Evolutionary conservation across 2,329 filamentous ascomycete genomes (phyloP).

Genomic region (Neobulgaria alba): DNA sequence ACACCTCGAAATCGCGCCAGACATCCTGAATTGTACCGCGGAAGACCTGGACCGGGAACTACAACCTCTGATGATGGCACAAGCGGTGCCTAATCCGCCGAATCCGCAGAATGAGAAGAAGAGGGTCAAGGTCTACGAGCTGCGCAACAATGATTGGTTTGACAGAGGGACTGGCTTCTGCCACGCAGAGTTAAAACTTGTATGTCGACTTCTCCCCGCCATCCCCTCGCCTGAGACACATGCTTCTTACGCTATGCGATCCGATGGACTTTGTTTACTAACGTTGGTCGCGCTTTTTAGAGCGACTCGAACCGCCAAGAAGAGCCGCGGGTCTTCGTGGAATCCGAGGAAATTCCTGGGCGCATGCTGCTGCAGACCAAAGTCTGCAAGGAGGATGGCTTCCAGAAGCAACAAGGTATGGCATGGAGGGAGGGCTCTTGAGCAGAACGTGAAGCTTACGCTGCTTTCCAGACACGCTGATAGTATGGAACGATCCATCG

Average conservation of each 20-base stretch:
- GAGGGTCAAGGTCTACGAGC: constrained; percentile 97
- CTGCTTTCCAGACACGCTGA: constrained; percentile 69
- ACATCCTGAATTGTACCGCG: constrained; percentile 42
- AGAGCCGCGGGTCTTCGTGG: constrained; percentile 80
- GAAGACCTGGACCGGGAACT: constrained; percentile 44
- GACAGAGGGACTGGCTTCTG: constrained; percentile 96
- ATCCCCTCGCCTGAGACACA: constrained; percentile 7
- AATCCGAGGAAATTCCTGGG: constrained; percentile 85
- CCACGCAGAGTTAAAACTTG: constrained; percentile 44
- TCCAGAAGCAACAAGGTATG: constrained; percentile 94
- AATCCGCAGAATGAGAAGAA: constrained; percentile 51
- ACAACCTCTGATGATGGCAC: constrained; percentile 63
- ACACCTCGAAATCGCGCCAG: constrained; percentile 47
- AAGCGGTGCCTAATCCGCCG: constrained; percentile 52
- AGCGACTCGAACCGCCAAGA: constrained; percentile 54
- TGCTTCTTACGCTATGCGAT: background rate
- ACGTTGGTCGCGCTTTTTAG: constrained; percentile 31
- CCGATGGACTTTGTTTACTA: constrained; percentile 18
- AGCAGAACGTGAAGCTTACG: constrained; percentile 23
- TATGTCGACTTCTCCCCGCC: constrained; percentile 14
- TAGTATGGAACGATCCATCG: constrained; percentile 86
- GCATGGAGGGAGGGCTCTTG: constrained; percentile 15
- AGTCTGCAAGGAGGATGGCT: constrained; percentile 89
- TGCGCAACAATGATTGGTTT: constrained; percentile 98
- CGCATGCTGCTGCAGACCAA: constrained; percentile 79